Evolutionary conservation across 768 basidiomycete species (phyloP).

Genomic region (Kwoniella dendrophila): DNA sequence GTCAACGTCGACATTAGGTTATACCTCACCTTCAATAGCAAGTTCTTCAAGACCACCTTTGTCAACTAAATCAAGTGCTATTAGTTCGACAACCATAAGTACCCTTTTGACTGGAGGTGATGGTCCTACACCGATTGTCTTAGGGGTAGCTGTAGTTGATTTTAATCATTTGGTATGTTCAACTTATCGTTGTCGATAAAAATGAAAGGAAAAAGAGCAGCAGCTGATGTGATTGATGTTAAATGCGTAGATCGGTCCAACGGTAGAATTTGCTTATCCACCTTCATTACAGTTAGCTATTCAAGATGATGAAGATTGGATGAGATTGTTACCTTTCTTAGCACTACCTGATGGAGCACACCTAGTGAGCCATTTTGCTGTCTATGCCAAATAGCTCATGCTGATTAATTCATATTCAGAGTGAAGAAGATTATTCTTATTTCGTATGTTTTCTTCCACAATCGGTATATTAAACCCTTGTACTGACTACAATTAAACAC

Average conservation of each 20-base stretch:
- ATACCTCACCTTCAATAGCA: conserved; percentile 10
- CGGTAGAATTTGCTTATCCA: conserved; percentile 67
- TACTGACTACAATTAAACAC: background rate
- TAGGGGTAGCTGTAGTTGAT: conserved; percentile 89
- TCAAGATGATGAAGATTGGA: conserved; percentile 73
- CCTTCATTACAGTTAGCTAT: conserved; percentile 61
- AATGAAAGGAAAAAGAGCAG: background rate
- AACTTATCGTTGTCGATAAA: background rate
- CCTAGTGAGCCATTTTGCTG: conserved; percentile 62
- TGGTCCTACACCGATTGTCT: conserved; percentile 55
- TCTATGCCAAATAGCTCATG: background rate
- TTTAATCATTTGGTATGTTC: conserved; percentile 81
- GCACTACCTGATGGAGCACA: conserved; percentile 98
- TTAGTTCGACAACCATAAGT: conserved; percentile 6
- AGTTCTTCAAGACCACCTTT: conserved; percentile 15
- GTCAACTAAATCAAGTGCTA: conserved; percentile 3
- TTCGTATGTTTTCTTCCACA: conserved; percentile 59
- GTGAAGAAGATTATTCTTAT: conserved; percentile 92
- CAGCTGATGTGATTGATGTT: background rate
- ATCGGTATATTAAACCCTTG: background rate
- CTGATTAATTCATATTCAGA: conserved; percentile 58
- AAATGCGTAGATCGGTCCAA: conserved; percentile 75
- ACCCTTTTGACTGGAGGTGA: conserved; percentile 8
- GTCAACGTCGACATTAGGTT: conserved; percentile 11
- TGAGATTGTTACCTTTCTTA: conserved; percentile 85